Evolutionary conservation across 148 eudicot species (phyloP), one percentile per base, ranked within the genome.

Genomic region (Pouteria glomerata): DNA sequence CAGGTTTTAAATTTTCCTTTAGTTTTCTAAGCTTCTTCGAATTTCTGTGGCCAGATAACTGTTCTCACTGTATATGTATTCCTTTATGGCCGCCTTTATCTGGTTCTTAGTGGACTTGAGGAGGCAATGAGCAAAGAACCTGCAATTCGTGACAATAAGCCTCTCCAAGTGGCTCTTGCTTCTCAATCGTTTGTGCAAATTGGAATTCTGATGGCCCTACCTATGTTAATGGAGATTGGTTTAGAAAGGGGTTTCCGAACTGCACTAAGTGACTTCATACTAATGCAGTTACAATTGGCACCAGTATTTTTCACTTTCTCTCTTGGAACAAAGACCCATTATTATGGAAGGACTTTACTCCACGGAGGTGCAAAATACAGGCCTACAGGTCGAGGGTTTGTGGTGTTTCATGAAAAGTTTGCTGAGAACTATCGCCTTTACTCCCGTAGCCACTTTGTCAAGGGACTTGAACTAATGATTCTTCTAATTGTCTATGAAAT

Each of bases 181-280:
- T 95, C 99, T 57, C 99, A 95, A 70, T 95, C 99, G 39, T 88
- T 95, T 81, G 97, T 95, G 72, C 99, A 95, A 73, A 90, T 92
- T 77, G 99, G 99, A 37, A 84, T 95, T 76, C 73, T 95, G 74
- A 95, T 95, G 99, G 99, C 97, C 56, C 85, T 95, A 75, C 99
- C 99, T 70, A 95, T 95, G 99, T 78, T 95, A 80, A 95, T 95
- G 99, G 99, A 95, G 77, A 92, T 92, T 69, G 99, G 99, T 29
- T 70, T 95, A 30, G 97, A 92, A 78, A 88, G 79, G 69, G 99
- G 99, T 37, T 95, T 95, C 68, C 79, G 99, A 50, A 88, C 97
- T 11, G 99, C 99, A 57, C 69, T 95, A 30, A 90, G 96, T 81
- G 96, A 92, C 47, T 88, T 95, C 74, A 81, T 95, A 71, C 71